Evolutionary conservation across 192 early-diverging fungal genomes (phyloP), one percentile per base, ranked within the genome.

Genomic region (Coemansia nantahalensis): DNA sequence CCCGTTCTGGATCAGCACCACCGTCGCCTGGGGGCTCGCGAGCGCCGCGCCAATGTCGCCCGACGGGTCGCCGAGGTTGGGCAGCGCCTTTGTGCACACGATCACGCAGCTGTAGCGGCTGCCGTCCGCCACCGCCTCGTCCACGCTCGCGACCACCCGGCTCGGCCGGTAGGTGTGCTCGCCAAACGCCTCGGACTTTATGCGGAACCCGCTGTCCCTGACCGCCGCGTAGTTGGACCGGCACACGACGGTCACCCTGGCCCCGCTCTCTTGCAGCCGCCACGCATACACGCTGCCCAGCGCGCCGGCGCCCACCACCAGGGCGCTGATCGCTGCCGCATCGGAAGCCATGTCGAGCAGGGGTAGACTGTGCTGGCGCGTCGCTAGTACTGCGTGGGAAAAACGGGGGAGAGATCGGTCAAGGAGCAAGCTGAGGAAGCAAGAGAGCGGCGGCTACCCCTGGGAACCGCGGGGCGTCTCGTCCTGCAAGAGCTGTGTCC

Each of bases 1-100:
- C 8, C 87, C 87, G 54, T 89, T 89, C 61, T 89, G 87, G 30
- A 89, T 84, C 48, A 87, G 40, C 12, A 89, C 63, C 35, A 89
- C 84, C 11, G 58, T 35, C 8, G 85, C 84, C 11, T 66, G 52
- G 6, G 63, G 39, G 1, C 56, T 65, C 4, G 17, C n/a, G 6
- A 80, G 79, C 11, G 83, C 77, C 15, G 82, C 74, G 0, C 68
- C 70, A 46, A 89, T 84, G 8, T 84, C 68, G 8, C 80, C 70
- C 13, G 77, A 68, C 35, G 80, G 73, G 43, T 82, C 78, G 51
- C 75, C 73, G 1, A 83, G 51, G 23, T 82, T 76, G 24, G 87
- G 85, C 43, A 89, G 43, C 32, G 84, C 84, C 58, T 89, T 89
- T 56, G 85, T 78, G 45, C 80, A 84, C 0, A 89, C 65, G 8